Evolutionary conservation across 352 stramenopile species (phyloP), one percentile per base, ranked within the genome.

Genomic region (Phytopythium montanum): DNA sequence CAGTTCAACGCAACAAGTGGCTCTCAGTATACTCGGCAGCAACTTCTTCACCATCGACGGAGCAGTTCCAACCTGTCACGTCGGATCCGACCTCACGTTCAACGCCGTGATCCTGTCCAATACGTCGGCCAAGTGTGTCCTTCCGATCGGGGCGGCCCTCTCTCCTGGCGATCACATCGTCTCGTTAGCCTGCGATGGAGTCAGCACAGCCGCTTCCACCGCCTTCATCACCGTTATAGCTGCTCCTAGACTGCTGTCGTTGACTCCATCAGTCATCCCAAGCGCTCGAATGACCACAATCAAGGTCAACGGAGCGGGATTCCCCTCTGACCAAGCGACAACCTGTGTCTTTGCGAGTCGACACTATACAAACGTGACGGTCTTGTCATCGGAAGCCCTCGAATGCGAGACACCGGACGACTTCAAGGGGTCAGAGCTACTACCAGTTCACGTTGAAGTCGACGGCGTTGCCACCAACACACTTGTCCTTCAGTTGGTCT

Each of bases 161-260:
- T 6, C 28, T 1, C 44, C 59, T 29, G 66, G 73, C 3, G 25
- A 48, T 4, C 73, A 83, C 45, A 14, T 36, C 2, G 49, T 80
- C 13, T 72, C 69, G 12, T 18, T 83, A 0, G 73, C 73, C 1
- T 80, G 63, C 25, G 73, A 80, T 26, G 73, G 69, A 42, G 25
- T 69, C n/a, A 80, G 76, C 36, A 76, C 69, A 26, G 61, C 68
- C 7, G 19, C 25, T 23, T 76, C 69, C 10, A 14, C 48, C 13
- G 33, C 26, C 12, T 45, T 45, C 7, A 13, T 83, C 16, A 65
- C 52, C 16, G 66, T 61, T 14, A 18, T 62, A 31, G 38, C 49
- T 46, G 29, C 49, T 2, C 54, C 75, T 23, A 64, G 46, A 21
- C 70, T 83, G 9, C 41, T 61, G 12, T 36, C 66, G 23, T 48